Evolutionary conservation across 352 stramenopile species (phyloP).

Genomic region (Phytophthora litchii): DNA sequence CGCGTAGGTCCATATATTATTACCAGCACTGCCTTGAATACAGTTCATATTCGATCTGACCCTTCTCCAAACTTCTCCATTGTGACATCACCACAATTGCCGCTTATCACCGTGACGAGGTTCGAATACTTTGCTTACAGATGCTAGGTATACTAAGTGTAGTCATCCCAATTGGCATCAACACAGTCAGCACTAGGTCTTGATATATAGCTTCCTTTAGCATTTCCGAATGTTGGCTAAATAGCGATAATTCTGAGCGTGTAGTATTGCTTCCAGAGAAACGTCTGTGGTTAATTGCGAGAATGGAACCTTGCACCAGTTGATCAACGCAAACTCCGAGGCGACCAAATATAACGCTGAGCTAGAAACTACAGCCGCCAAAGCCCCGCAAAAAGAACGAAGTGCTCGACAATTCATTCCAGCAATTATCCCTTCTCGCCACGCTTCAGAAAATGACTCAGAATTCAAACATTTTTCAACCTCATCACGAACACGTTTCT

Average conservation of each 20-base stretch:
- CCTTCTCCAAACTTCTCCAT: neutral
- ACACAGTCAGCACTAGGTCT: neutral
- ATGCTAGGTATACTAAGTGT: neutral
- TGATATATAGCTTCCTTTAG: neutral
- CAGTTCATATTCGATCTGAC: constrained; percentile 10
- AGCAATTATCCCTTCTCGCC: constrained; percentile 21
- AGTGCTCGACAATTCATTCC: constrained; percentile 21
- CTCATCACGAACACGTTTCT: constrained; percentile 21
- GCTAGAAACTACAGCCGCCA: constrained; percentile 18
- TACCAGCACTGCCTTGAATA: constrained; percentile 8
- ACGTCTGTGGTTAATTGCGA: constrained; percentile 28
- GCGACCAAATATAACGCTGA: neutral
- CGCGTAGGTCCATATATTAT: constrained; percentile 6
- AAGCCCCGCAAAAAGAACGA: constrained; percentile 27
- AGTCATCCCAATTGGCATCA: neutral
- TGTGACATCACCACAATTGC: neutral
- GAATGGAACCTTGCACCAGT: constrained; percentile 31
- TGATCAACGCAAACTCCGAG: constrained; percentile 23
- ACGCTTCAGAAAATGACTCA: constrained; percentile 22
- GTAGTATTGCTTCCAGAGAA: constrained; percentile 27
- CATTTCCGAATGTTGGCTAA: constrained; percentile 8
- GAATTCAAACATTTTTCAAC: constrained; percentile 16
- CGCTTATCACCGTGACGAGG: neutral
- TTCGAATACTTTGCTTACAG: neutral
- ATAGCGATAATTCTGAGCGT: constrained; percentile 25